Evolutionary conservation across 2,329 filamentous ascomycete genomes (phyloP), one percentile per base, ranked within the genome.

Genomic region (Trichoderma asperellum): DNA sequence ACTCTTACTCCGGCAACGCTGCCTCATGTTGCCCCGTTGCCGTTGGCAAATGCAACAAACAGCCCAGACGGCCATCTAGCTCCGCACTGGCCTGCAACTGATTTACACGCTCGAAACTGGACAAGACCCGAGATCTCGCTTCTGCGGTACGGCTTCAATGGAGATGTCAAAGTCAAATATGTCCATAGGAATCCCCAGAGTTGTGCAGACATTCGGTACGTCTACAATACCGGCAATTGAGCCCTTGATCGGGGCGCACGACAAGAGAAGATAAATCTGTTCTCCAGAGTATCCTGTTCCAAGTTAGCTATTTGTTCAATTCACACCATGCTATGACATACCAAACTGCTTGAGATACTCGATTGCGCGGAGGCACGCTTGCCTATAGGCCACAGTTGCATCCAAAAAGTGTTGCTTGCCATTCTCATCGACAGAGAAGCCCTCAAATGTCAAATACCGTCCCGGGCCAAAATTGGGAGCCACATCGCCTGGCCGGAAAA

Each of bases 151-250:
- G 0, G 70, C 70, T 35, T 76, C 75, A 18, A 76, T 61, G 1
- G 89, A 87, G 73, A 97, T 95, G 77, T 97, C 94, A 79, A 97
- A 97, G 76, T 96, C 92, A 75, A 97, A 97, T 65, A 97, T 96
- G 80, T 97, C 94, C 85, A 97, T 93, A 0, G 94, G 94, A 66
- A 97, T 77, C 0, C 93, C 94, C 70, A 97, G 83, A 0, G 94
- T 97, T 4, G 94, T 97, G 77, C 94, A 97, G 0, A 92, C 92
- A 77, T 97, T 97, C 0, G 94, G 94, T 60, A 97, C 92, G 79
- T 97, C 93, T 10, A 97, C 94, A 68, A 97, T 91, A 0, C 94
- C 94, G 1, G 93, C 94, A 63, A 97, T 87, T 76, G 96, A 92
- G 0, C 94, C 94, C 78, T 96, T 92, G 5, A 97, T 87, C 0